phyloP scores from a whole-genome alignment of 305 asterid genomes.

The Solanum hybrid region DNA sequence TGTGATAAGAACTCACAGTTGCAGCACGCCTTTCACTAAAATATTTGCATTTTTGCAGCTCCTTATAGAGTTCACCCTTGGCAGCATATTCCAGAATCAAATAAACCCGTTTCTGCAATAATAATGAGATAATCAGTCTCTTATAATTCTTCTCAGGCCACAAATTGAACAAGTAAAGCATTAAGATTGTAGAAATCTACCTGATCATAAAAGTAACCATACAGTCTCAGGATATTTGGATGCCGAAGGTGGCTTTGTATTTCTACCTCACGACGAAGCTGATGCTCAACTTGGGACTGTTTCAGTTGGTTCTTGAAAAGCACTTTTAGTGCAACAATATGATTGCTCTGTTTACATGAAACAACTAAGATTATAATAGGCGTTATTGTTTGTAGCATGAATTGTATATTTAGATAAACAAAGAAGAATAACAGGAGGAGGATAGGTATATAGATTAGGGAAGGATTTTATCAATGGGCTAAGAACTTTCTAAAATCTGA shows the following conservation, averaged over 20 bases:
- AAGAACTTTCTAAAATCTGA: neutral
- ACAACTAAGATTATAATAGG: neutral
- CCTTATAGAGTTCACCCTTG: constrained; percentile 89
- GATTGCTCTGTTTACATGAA: constrained; percentile 32
- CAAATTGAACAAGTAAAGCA: constrained; percentile 5
- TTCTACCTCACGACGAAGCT: constrained; percentile 95
- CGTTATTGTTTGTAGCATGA: neutral
- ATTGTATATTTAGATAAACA: neutral
- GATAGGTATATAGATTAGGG: neutral
- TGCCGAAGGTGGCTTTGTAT: constrained; percentile 94
- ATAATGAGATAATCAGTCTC: neutral
- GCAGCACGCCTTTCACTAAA: constrained; percentile 91
- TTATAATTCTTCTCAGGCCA: neutral
- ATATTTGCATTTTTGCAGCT: constrained; percentile 69
- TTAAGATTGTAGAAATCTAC: constrained; percentile 14
- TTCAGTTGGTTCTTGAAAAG: constrained; percentile 78
- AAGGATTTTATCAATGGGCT: neutral
- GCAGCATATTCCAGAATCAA: constrained; percentile 89
- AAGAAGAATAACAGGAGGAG: neutral
- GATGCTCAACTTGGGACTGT: constrained; percentile 92
- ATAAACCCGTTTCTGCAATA: constrained; percentile 77
- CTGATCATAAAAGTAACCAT: constrained; percentile 93
- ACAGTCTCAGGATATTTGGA: constrained; percentile 79
- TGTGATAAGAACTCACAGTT: constrained; percentile 46
- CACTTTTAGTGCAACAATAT: constrained; percentile 83